Conservation (phyloP, 78 protist species). For the Tieghemostelium lacteum region DNA sequence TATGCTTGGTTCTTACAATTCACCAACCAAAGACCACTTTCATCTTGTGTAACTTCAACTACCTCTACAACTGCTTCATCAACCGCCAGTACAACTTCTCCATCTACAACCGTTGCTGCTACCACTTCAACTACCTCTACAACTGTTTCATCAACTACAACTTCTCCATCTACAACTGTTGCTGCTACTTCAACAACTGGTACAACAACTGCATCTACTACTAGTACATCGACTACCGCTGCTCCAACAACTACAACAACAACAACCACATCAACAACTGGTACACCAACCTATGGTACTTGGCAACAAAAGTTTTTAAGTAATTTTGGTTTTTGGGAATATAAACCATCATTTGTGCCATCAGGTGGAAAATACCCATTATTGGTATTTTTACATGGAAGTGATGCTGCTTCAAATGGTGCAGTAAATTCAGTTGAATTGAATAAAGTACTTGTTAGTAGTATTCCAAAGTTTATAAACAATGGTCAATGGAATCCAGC, state of each 20-base stretch:
- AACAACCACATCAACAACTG: too few relatives aligned
- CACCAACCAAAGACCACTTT: neutral
- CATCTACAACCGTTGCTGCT: too few relatives aligned
- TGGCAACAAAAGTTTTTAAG: constrained; percentile 76
- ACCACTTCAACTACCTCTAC: too few relatives aligned
- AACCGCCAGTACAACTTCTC: too few relatives aligned
- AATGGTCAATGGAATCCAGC: neutral
- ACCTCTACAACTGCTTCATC: too few relatives aligned
- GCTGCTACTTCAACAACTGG: neutral
- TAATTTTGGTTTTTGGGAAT: constrained; percentile 69
- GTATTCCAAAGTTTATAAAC: neutral
- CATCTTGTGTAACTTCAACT: neutral
- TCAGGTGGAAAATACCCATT: constrained; percentile 14
- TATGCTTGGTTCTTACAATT: neutral
- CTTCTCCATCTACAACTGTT: neutral
- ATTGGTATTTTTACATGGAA: constrained; percentile 59
- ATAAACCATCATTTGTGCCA: constrained; percentile 40
- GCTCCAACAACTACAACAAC: constrained; percentile 88
- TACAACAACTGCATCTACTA: neutral
- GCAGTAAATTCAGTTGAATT: constrained; percentile 11
- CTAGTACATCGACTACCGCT: constrained; percentile 83
- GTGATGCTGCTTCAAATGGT: constrained; percentile 71
- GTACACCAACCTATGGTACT: neutral
- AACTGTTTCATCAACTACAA: neutral
- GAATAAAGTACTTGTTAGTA: neutral